Percentiles rank a stretch among this genome's conserved stretches.
These are phyloP conservation scores for Aspergillus coremiiformis DNA, from an alignment of 495 filamentous ascomycete species.

Conservation along the genomic window DNA sequence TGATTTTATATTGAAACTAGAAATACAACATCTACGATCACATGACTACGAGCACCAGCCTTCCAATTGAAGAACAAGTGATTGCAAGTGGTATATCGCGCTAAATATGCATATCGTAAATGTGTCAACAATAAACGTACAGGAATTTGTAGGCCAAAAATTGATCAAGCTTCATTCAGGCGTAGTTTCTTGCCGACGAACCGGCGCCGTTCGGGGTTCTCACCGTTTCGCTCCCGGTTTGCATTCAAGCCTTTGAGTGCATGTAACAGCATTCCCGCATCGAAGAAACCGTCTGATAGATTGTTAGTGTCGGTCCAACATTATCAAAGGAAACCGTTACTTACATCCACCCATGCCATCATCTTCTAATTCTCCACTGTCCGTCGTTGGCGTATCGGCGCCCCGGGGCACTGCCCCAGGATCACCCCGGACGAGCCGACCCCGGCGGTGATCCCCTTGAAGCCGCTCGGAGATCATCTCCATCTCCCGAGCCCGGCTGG, in stretches of 20 bases:
- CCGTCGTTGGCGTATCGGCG: slow-evolving; percentile 49
- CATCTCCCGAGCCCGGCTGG: slow-evolving; percentile 59
- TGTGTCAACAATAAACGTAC: not conserved
- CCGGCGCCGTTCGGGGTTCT: slow-evolving; percentile 44
- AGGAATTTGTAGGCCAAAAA: not conserved
- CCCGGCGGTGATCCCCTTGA: slow-evolving; percentile 36
- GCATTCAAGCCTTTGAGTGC: slow-evolving; percentile 63
- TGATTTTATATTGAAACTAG: not conserved
- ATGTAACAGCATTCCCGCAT: slow-evolving; percentile 86
- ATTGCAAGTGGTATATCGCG: not conserved
- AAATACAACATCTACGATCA: not conserved
- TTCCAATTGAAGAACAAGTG: not conserved
- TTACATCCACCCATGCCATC: slow-evolving; percentile 90
- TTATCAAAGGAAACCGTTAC: slow-evolving; percentile 22
- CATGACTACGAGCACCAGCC: no score
- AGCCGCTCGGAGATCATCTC: slow-evolving; percentile 46
- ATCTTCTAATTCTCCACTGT: slow-evolving; percentile 65
- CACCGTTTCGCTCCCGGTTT: slow-evolving; percentile 39
- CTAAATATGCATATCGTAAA: not conserved
- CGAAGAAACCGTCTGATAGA: slow-evolving; percentile 82
- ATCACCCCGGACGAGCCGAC: slow-evolving; percentile 40
- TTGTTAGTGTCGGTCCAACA: slow-evolving; percentile 20
- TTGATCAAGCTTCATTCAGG: slow-evolving; percentile 60
- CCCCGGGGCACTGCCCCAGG: slow-evolving; percentile 25
- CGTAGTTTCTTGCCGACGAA: slow-evolving; percentile 75